Conservation (phyloP, 495 filamentous ascomycete species). For the Aspergillus indologenus region DNA sequence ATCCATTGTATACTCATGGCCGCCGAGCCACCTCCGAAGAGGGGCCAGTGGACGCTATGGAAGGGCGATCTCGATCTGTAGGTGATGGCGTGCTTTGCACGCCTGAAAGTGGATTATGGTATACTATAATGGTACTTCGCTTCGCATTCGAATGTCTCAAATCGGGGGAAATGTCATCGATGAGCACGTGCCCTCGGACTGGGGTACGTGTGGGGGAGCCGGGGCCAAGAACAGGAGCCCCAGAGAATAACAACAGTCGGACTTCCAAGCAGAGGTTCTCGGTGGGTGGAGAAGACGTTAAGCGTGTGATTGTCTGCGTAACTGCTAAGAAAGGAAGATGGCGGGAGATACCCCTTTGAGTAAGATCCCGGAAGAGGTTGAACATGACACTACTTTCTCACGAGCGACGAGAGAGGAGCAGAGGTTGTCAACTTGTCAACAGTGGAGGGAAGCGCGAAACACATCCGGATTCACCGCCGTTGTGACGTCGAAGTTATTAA, state of each 20-base stretch:
- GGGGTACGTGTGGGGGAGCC: background rate
- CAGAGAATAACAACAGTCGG: background rate
- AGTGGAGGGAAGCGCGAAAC: background rate
- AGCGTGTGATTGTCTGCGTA: background rate
- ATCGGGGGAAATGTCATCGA: background rate
- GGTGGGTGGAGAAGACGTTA: background rate
- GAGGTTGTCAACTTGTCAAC: background rate
- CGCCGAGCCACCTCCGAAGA: slow-evolving; percentile 33
- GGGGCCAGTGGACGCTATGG: slow-evolving; percentile 18
- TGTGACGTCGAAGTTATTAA: slow-evolving; percentile 3
- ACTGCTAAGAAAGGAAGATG: background rate
- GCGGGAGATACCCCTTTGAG: background rate
- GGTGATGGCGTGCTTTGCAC: background rate
- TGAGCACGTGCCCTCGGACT: background rate
- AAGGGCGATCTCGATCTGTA: slow-evolving; percentile 11
- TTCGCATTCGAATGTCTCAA: background rate
- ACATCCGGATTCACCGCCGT: slow-evolving; percentile 1
- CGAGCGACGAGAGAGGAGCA: background rate
- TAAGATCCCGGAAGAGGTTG: background rate
- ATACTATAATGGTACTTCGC: background rate
- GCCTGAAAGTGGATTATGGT: background rate
- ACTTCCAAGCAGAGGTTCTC: background rate
- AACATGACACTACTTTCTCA: background rate
- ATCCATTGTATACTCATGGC: slow-evolving; percentile 22
- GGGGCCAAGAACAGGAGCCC: background rate